Conservation (phyloP, 192 early-diverging fungal species). For the Lobosporangium transversale region DNA sequence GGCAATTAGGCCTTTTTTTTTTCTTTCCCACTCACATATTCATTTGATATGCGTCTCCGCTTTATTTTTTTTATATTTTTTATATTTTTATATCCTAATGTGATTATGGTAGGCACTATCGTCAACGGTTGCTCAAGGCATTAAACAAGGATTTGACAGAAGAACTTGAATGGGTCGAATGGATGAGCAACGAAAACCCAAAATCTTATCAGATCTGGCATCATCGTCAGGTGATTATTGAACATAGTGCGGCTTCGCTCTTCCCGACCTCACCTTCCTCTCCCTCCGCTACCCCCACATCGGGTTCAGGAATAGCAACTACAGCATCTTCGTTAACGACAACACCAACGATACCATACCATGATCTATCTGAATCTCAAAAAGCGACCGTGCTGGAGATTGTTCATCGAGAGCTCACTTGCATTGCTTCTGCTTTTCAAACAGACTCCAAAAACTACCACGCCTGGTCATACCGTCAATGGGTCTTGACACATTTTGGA, state of each 20-base stretch:
- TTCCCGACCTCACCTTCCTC: neutral
- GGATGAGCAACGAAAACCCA: slow-evolving; percentile 76
- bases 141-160: slow-evolving; percentile 68
- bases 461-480: slow-evolving; percentile 97
- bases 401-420: slow-evolving; percentile 71
- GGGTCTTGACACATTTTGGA: slow-evolving; percentile 81
- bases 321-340: neutral
- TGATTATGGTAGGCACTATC: slow-evolving; percentile 76
- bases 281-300: too few species aligned
- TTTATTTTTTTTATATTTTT: neutral
- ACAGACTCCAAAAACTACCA: slow-evolving; percentile 98
- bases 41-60: neutral
- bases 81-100: too few species aligned
- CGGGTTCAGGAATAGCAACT: slow-evolving; percentile 32
- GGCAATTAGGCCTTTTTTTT: neutral
- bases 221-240: slow-evolving; percentile 81
- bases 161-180: slow-evolving; percentile 84
- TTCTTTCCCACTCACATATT: neutral
- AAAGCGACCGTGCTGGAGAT: slow-evolving; percentile 49
- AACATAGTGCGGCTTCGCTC: slow-evolving; percentile 21
- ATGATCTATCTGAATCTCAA: slow-evolving; percentile 40
- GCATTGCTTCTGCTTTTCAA: slow-evolving; percentile 74
- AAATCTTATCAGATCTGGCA: slow-evolving; percentile 99
- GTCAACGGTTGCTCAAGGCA: slow-evolving; percentile 80
- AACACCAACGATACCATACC: slow-evolving; percentile 20